A percentile compares a stretch with the other conserved stretches of the same genome.
phyloP scores from a whole-genome alignment of 2,329 filamentous ascomycete species.

The Cryphonectria parasitica region DNA sequence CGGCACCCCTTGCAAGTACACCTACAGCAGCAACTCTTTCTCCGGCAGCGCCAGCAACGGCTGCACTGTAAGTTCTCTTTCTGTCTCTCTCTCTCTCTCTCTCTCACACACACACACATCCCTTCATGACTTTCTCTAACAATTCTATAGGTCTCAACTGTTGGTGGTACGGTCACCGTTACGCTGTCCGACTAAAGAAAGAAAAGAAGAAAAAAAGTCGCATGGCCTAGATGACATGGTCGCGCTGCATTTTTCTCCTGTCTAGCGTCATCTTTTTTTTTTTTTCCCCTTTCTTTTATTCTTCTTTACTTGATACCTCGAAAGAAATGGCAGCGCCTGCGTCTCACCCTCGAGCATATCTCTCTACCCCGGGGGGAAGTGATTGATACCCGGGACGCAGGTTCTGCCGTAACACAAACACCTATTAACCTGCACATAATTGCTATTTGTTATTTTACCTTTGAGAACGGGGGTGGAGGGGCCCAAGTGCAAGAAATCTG shows the following conservation, averaged over 20 bases:
- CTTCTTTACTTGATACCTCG: conserved; percentile 4
- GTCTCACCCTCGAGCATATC: conserved; percentile 15
- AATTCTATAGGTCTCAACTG: conserved; percentile 20
- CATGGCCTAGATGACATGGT: conserved; percentile 18
- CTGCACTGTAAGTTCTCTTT: conserved; percentile 73
- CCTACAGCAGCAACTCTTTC: conserved; percentile 35
- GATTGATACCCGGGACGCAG: conserved; percentile 17
- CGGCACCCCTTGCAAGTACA: conserved; percentile 61
- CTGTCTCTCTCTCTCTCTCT: neutral
- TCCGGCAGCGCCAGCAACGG: conserved; percentile 49
- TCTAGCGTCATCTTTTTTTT: conserved; percentile 27
- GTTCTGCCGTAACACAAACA: conserved; percentile 17
- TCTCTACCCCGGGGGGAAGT: neutral
- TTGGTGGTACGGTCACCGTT: conserved; percentile 24
- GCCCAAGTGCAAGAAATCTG: too few relatives aligned
- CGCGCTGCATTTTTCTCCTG: conserved; percentile 22
- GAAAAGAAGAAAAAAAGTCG: neutral
- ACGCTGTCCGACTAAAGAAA: conserved; percentile 24
- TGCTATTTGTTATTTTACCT: conserved; percentile 26
- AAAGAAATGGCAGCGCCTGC: conserved; percentile 8
- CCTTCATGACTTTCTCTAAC: neutral
- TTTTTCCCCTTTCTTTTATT: conserved; percentile 16
- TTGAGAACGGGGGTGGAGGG: conserved; percentile 17
- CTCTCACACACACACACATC: too few relatives aligned
- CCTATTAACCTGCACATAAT: conserved; percentile 30